Conservation (phyloP, 805 yeast genomes). For the Ascoidea asiatica region DNA sequence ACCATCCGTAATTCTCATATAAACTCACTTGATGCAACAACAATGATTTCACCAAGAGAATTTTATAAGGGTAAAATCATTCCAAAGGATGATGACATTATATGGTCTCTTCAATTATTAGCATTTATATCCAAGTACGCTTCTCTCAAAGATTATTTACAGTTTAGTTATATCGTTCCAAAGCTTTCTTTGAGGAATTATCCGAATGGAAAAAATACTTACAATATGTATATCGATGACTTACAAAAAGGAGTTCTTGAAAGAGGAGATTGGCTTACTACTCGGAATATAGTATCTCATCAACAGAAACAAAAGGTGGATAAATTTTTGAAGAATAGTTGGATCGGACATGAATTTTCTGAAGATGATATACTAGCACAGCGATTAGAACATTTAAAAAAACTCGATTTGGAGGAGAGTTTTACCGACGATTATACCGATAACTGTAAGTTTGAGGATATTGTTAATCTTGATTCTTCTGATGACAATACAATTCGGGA, state of each 20-base stretch:
- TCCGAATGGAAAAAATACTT: slow-evolving; percentile 13
- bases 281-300: neutral
- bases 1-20: neutral
- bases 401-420: slow-evolving; percentile 1
- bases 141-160: slow-evolving; percentile 57
- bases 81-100: slow-evolving; percentile 86
- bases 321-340: neutral
- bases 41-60: slow-evolving; percentile 28
- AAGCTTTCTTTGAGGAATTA: slow-evolving; percentile 40
- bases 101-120: slow-evolving; percentile 82
- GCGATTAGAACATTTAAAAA: neutral
- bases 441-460: slow-evolving; percentile 1
- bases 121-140: slow-evolving; percentile 93
- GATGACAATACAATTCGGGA: slow-evolving; percentile 8
- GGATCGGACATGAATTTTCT: neutral
- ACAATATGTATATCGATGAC: slow-evolving; percentile 3
- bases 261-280: neutral
- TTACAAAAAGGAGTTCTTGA: neutral
- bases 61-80: slow-evolving; percentile 62
- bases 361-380: neutral
- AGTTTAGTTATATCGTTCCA: slow-evolving; percentile 63
- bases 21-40: neutral
- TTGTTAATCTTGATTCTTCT: slow-evolving; percentile 20
- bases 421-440: slow-evolving; percentile 8
- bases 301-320: neutral